Evolutionary conservation across 2,329 filamentous ascomycete genomes (phyloP).

Genomic region (Fusarium palustre): DNA sequence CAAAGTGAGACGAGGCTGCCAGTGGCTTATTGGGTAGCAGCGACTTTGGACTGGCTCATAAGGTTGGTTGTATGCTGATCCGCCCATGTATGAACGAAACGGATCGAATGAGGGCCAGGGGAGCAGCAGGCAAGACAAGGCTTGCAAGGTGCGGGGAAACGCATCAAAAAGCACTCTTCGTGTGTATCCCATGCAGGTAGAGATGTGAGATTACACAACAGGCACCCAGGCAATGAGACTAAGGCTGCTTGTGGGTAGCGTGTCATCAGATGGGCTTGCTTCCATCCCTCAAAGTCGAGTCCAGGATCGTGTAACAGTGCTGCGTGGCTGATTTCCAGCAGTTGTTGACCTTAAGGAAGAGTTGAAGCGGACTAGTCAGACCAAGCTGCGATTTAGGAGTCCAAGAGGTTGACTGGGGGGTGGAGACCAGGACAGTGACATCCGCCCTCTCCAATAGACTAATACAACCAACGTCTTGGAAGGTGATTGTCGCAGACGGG

Average conservation of each 20-base stretch:
- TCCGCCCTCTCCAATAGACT: background rate
- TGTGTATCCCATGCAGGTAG: conserved; percentile 30
- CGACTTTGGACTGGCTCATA: conserved; percentile 16
- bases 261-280: conserved; percentile 28
- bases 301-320: conserved; percentile 29
- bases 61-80: conserved; percentile 39
- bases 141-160: conserved; percentile 43
- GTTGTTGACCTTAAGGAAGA: conserved; percentile 14
- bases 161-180: conserved; percentile 20
- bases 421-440: background rate
- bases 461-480: conserved; percentile 7
- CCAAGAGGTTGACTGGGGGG: conserved; percentile 3
- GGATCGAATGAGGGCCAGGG: conserved; percentile 27
- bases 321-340: conserved; percentile 22
- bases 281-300: conserved; percentile 9
- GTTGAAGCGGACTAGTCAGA: conserved; percentile 19
- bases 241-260: conserved; percentile 36
- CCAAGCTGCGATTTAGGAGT: conserved; percentile 9
- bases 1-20: conserved; percentile 34
- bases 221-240: conserved; percentile 28
- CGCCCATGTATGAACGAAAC: conserved; percentile 23
- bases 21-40: conserved; percentile 37
- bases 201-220: conserved; percentile 44
- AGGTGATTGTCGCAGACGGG: conserved; percentile 30
- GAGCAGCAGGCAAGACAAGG: conserved; percentile 19